Evolutionary conservation across 345 rosid species (phyloP).

Genomic region (Populus euphratica): DNA sequence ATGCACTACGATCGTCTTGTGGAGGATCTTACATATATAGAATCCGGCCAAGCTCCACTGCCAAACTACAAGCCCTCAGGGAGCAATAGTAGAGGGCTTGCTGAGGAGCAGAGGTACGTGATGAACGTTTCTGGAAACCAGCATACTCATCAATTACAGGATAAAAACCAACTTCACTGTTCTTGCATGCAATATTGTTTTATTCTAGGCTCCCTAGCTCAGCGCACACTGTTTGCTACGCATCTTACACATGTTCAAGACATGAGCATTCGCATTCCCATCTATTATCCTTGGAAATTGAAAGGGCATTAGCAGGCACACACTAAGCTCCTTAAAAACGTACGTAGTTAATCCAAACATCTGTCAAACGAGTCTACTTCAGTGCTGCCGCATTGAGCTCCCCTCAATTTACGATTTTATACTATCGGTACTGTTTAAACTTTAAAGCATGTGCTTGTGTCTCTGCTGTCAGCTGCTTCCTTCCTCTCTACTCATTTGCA

Average conservation of each 20-base stretch:
- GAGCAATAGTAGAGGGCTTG: conserved; percentile 33
- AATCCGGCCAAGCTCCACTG: conserved; percentile 60
- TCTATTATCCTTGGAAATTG: not conserved
- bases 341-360: not conserved
- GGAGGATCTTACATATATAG: conserved; percentile 63
- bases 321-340: not conserved
- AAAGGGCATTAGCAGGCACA: not conserved
- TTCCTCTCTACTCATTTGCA: not conserved
- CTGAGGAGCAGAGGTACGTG: conserved; percentile 39
- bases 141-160: not conserved
- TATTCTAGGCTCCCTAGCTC: not conserved
- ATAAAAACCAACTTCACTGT: not conserved
- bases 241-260: not conserved
- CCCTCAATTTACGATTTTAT: too few species aligned
- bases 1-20: conserved; percentile 83
- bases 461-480: not conserved
- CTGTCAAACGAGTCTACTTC: not conserved
- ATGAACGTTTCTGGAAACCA: not conserved
- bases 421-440: too few species aligned
- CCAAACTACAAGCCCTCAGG: conserved; percentile 53
- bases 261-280: not conserved
- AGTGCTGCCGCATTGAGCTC: not conserved
- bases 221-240: not conserved
- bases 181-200: not conserved
- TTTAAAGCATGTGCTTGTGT: not conserved